Conservation (phyloP, 768 basidiomycete species). For the Leccinum incarnatum region DNA sequence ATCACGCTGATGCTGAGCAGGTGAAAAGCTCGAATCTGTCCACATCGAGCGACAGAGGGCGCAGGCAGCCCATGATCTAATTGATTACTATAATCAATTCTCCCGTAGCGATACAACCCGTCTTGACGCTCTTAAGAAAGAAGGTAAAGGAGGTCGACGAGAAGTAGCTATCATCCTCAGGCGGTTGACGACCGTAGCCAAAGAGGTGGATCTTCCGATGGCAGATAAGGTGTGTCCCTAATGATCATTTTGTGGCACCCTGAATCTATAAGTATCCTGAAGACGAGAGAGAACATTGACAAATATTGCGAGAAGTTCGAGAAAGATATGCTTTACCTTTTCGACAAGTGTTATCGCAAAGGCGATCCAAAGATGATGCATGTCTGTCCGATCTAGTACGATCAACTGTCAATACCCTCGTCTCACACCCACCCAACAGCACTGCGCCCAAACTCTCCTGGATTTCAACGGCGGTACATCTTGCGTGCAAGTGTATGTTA, state of each 20-base stretch:
- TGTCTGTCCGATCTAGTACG: slow-evolving; percentile 42
- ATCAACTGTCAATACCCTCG: slow-evolving; percentile 4
- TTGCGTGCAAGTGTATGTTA: slow-evolving; percentile 98
- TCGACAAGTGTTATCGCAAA: slow-evolving; percentile 93
- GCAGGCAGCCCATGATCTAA: slow-evolving; percentile 90
- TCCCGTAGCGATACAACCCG: slow-evolving; percentile 74
- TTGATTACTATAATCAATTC: slow-evolving; percentile 93
- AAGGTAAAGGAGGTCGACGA: slow-evolving; percentile 83
- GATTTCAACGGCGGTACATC: slow-evolving; percentile 98
- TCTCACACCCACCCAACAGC: slow-evolving; percentile 48
- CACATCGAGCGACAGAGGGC: slow-evolving; percentile 90
- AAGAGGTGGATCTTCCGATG: slow-evolving; percentile 85
- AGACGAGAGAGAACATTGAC: slow-evolving; percentile 92
- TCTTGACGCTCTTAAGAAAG: slow-evolving; percentile 77
- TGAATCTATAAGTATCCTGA: background rate
- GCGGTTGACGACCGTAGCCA: slow-evolving; percentile 82
- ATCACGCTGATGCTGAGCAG: slow-evolving; percentile 37
- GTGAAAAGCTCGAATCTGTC: slow-evolving; percentile 93
- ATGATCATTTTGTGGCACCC: background rate
- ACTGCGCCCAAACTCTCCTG: slow-evolving; percentile 92
- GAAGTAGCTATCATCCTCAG: slow-evolving; percentile 87
- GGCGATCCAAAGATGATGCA: slow-evolving; percentile 99
- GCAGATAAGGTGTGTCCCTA: slow-evolving; percentile 64
- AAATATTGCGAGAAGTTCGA: slow-evolving; percentile 99
- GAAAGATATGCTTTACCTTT: slow-evolving; percentile 95